A percentile compares a stretch with the other conserved stretches of the same genome.
phyloP scores from a whole-genome alignment of 2,329 filamentous ascomycete species.

The Monilinia aucupariae region DNA sequence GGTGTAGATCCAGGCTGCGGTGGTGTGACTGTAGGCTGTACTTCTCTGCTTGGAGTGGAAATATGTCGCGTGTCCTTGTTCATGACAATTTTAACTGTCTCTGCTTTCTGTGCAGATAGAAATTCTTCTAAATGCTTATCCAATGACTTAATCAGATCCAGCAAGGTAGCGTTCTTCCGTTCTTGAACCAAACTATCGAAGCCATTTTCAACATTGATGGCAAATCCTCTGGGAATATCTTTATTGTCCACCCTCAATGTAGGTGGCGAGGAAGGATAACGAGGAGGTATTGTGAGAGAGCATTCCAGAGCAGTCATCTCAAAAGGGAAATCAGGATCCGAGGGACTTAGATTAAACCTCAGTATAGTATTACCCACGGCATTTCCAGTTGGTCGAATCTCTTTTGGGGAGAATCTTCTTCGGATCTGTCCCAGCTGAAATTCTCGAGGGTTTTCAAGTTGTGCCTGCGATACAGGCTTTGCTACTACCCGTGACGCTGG shows the following conservation, averaged over 20 bases:
- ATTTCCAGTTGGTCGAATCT: conserved; percentile 32
- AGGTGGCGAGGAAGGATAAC: conserved; percentile 56
- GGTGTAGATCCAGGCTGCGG: conserved; percentile 9
- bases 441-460: conserved; percentile 61
- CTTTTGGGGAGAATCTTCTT: conserved; percentile 54
- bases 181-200: conserved; percentile 61
- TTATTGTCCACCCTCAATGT: conserved; percentile 60
- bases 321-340: conserved; percentile 80
- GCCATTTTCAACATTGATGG: conserved; percentile 70
- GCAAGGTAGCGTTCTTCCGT: conserved; percentile 51
- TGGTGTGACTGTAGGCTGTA: conserved; percentile 22
- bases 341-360: conserved; percentile 61
- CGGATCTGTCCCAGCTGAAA: conserved; percentile 72
- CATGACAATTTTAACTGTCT: conserved; percentile 59
- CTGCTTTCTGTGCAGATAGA: conserved; percentile 62
- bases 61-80: conserved; percentile 36
- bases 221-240: conserved; percentile 65
- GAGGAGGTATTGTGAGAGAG: conserved; percentile 56
- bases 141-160: conserved; percentile 62
- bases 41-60: conserved; percentile 27
- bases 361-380: conserved; percentile 43
- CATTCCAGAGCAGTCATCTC: conserved; percentile 66
- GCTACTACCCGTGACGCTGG: conserved; percentile 47
- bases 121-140: conserved; percentile 68
- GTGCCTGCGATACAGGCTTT: conserved; percentile 60